These are phyloP conservation scores for Morella rubra DNA, from an alignment of 306 rosid species.

Conservation along the genomic window DNA sequence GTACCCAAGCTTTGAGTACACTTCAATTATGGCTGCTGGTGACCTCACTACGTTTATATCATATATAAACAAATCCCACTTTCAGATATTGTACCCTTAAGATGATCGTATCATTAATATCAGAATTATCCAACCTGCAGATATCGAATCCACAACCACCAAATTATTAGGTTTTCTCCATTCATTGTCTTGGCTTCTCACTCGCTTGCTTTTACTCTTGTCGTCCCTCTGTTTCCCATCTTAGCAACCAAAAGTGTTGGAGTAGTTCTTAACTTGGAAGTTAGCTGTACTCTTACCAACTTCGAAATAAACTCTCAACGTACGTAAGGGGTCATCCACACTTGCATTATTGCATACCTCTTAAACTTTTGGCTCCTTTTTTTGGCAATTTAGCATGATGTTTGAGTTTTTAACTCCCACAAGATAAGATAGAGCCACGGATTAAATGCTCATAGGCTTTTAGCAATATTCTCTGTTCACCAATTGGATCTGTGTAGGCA, in stretches of 20 bases:
- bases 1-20: not conserved
- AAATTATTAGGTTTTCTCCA: not conserved
- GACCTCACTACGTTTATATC: not conserved
- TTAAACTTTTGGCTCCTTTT: not conserved
- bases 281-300: not conserved
- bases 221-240: not conserved
- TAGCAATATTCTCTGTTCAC: too few species aligned
- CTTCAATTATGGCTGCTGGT: not conserved
- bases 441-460: too few species aligned
- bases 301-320: not conserved
- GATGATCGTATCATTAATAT: too few species aligned
- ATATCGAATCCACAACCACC: slow-evolving; percentile 9
- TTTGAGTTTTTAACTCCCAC: slow-evolving; percentile 1
- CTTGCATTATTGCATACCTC: not conserved
- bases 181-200: too few species aligned
- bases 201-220: not conserved
- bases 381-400: not conserved
- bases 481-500: slow-evolving; percentile 20
- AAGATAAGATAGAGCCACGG: not conserved
- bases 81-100: too few species aligned
- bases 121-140: not conserved
- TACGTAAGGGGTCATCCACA: not conserved
- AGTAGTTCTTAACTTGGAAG: not conserved
- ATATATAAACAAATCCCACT: too few species aligned
- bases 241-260: not conserved